phyloP scores from a whole-genome alignment of 441 rosid genomes.

The Gossypium laxum region DNA sequence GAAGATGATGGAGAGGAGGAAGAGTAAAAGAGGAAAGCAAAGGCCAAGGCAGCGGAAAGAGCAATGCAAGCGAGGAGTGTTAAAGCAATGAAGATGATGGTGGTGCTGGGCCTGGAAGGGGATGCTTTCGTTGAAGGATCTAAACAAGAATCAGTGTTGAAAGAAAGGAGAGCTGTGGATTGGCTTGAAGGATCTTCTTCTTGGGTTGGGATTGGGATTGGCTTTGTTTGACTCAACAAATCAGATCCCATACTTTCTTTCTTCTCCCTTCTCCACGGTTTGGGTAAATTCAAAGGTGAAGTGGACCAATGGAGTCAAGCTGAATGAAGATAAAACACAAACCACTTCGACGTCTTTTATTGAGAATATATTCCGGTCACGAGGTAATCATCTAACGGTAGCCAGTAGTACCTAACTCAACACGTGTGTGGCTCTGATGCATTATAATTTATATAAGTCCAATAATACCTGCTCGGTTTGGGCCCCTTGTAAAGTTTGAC shows the following conservation, averaged over 20 bases:
- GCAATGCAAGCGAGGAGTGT: slow-evolving; percentile 47
- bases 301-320: not conserved
- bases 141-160: slow-evolving; percentile 28
- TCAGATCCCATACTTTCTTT: slow-evolving; percentile 28
- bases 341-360: no score
- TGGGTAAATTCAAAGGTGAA: not conserved
- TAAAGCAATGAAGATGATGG: slow-evolving; percentile 44
- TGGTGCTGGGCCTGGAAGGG: slow-evolving; percentile 23
- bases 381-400: not conserved
- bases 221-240: slow-evolving; percentile 28
- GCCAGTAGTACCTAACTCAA: not conserved
- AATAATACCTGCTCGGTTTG: not conserved
- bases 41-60: slow-evolving; percentile 43
- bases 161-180: slow-evolving; percentile 43
- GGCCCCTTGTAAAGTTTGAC: not conserved
- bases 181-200: slow-evolving; percentile 34
- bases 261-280: not conserved
- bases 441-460: not conserved
- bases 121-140: slow-evolving; percentile 7
- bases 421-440: not conserved
- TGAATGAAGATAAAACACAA: not conserved
- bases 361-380: not conserved
- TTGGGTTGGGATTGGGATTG: slow-evolving; percentile 19
- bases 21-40: slow-evolving; percentile 65
- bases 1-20: slow-evolving; percentile 20